Conservation (phyloP, 495 filamentous ascomycete species). For the Hypoxylon rickii region DNA sequence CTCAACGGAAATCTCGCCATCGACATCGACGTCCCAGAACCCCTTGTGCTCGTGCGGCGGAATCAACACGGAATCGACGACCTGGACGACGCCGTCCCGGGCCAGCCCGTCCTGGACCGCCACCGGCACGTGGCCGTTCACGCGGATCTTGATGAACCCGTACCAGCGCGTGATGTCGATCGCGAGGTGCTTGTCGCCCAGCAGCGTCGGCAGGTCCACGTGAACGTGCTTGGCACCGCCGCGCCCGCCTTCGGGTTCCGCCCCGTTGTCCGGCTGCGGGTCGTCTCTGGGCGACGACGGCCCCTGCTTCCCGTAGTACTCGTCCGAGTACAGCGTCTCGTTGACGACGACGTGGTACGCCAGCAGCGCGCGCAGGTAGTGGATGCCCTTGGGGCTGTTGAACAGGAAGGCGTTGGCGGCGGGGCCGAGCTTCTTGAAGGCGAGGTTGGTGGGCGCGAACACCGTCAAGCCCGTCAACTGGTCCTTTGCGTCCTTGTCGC, state of each 20-base stretch:
- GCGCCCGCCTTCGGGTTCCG: too few species aligned
- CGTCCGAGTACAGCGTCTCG: conserved; percentile 82
- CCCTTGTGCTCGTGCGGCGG: conserved; percentile 61
- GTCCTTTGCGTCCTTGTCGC: conserved; percentile 8
- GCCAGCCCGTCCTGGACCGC: conserved; percentile 68
- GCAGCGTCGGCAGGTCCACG: conserved; percentile 68
- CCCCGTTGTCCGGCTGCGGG: too few species aligned
- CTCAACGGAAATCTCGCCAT: conserved; percentile 63
- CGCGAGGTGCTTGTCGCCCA: conserved; percentile 61
- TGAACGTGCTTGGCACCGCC: conserved; percentile 47
- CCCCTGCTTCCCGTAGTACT: conserved; percentile 57
- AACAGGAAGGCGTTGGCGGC: conserved; percentile 79
- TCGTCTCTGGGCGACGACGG: too few species aligned
- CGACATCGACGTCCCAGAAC: conserved; percentile 40
- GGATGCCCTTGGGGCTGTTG: conserved; percentile 62
- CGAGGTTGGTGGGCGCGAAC: conserved; percentile 77
- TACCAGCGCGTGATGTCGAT: conserved; percentile 70
- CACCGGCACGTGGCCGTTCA: conserved; percentile 70
- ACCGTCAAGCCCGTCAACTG: conserved; percentile 59
- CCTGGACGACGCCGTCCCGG: conserved; percentile 76
- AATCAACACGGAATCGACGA: conserved; percentile 70
- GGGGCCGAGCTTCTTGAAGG: conserved; percentile 72
- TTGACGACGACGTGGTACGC: conserved; percentile 77
- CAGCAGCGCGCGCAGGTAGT: conserved; percentile 74
- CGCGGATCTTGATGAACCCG: conserved; percentile 64